Conservation (phyloP, 106 monocot species). For the Amphibolis antarctica region DNA sequence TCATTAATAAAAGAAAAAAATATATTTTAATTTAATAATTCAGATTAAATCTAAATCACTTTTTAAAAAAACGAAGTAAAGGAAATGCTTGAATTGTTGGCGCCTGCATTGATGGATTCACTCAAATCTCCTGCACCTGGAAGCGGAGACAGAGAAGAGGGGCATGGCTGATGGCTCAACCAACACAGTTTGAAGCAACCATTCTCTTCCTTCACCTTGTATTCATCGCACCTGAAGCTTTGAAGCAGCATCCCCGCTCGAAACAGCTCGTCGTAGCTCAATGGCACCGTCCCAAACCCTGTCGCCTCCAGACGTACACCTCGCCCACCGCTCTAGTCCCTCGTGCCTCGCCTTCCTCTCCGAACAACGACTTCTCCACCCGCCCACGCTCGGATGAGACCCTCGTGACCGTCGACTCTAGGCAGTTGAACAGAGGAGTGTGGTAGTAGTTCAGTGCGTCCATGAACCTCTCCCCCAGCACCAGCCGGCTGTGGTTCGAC, state of each 20-base stretch:
- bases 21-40: no score
- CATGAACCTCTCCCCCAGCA: conserved; percentile 50
- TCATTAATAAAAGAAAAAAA: no score
- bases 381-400: conserved; percentile 28
- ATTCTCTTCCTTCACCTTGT: conserved; percentile 37
- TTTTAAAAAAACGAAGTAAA: no score
- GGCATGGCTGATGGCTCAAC: conserved; percentile 49
- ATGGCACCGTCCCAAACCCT: conserved; percentile 36
- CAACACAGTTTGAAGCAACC: conserved; percentile 45
- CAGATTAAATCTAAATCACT: no score
- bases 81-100: no score
- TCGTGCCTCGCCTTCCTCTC: conserved; percentile 73
- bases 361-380: conserved; percentile 53
- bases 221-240: conserved; percentile 32
- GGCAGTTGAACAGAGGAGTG: conserved; percentile 77
- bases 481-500: conserved; percentile 49
- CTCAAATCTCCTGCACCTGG: conserved; percentile 40
- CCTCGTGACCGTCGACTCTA: conserved; percentile 44
- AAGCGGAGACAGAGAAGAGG: conserved; percentile 54
- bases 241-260: conserved; percentile 39
- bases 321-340: conserved; percentile 44
- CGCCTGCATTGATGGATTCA: conserved; percentile 14
- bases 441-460: conserved; percentile 84
- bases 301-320: conserved; percentile 27
- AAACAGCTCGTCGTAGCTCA: conserved; percentile 32